Conservation (phyloP, 495 filamentous ascomycete genomes). For the Aspergillus baeticus region DNA sequence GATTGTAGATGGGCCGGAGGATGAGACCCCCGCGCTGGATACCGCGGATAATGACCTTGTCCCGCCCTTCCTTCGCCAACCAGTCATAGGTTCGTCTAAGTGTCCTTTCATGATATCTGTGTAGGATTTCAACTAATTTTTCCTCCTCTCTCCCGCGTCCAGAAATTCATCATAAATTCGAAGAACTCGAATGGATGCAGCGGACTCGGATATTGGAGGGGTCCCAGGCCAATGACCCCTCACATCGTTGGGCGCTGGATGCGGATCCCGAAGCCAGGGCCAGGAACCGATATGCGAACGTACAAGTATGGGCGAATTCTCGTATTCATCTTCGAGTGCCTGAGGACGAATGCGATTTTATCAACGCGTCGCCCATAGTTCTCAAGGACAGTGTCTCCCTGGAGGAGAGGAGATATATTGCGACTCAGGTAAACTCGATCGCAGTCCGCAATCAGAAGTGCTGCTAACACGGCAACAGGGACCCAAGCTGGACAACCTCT, state of each 20-base stretch:
- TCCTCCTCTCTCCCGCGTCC: neutral
- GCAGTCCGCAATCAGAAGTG: neutral
- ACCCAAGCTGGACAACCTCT: slow-evolving; percentile 65
- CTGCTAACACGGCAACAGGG: slow-evolving; percentile 51
- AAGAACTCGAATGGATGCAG: slow-evolving; percentile 50
- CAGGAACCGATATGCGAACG: slow-evolving; percentile 81
- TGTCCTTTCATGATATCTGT: slow-evolving; percentile 6
- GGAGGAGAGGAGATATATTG: slow-evolving; percentile 60
- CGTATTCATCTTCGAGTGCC: slow-evolving; percentile 82
- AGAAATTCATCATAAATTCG: slow-evolving; percentile 50
- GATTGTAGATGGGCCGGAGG: slow-evolving; percentile 25
- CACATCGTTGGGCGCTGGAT: slow-evolving; percentile 52
- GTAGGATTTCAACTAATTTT: neutral
- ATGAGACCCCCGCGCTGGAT: slow-evolving; percentile 35
- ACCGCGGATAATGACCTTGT: slow-evolving; percentile 36
- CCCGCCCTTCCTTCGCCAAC: slow-evolving; percentile 44
- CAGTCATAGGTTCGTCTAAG: slow-evolving; percentile 38
- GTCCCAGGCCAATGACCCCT: slow-evolving; percentile 34
- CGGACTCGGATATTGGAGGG: slow-evolving; percentile 37
- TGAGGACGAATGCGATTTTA: slow-evolving; percentile 80
- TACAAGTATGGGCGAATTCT: slow-evolving; percentile 82
- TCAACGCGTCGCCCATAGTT: slow-evolving; percentile 90
- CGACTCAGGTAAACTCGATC: slow-evolving; percentile 56
- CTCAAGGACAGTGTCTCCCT: slow-evolving; percentile 56
- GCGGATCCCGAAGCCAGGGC: slow-evolving; percentile 45